Percentiles rank a stretch among this genome's conserved stretches.
phyloP scores from a whole-genome alignment of 2,329 filamentous ascomycete genomes.

The Colletotrichum ledebouriae region DNA sequence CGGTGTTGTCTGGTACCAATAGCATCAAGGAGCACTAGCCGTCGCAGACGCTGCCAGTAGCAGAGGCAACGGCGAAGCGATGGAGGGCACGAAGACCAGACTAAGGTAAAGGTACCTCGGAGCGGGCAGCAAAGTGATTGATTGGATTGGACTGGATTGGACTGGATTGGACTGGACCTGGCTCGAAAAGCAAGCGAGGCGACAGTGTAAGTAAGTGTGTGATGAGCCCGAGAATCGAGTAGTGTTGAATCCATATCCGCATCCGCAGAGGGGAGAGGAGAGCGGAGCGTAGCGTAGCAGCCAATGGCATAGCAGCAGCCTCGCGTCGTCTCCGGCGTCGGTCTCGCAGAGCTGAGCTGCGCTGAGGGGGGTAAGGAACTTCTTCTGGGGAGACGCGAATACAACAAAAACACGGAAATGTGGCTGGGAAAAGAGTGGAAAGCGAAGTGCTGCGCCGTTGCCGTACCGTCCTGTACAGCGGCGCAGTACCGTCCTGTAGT shows the following conservation, averaged over 20 bases:
- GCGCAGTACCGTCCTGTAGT: constrained; percentile 18
- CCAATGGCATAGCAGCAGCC: constrained; percentile 5
- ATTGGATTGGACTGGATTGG: constrained; percentile 2
- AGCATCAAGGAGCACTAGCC: constrained; percentile 9
- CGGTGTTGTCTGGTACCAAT: constrained; percentile 3
- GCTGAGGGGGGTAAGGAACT: no score
- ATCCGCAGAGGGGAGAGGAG: no score
- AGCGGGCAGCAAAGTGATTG: not conserved
- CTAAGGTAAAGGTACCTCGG: not conserved
- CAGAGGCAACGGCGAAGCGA: constrained; percentile 20
- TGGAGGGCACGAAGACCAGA: not conserved
- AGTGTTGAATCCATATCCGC: not conserved
- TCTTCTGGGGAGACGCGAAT: not conserved
- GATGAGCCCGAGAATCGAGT: not conserved
- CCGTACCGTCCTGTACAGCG: constrained; percentile 14
- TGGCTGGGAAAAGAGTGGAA: constrained; percentile 21
- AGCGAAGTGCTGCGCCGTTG: constrained; percentile 21
- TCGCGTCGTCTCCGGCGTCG: not conserved
- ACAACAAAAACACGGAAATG: not conserved
- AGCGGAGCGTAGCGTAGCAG: not conserved
- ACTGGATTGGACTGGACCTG: not conserved
- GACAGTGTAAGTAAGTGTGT: constrained; percentile 35
- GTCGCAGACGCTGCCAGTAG: constrained; percentile 20
- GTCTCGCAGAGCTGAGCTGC: no score
- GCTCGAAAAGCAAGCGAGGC: constrained; percentile 22